Base-by-base conservation (phyloP, 2,329 filamentous ascomycete species). In the Pseudogymnoascus sp. region DNA sequence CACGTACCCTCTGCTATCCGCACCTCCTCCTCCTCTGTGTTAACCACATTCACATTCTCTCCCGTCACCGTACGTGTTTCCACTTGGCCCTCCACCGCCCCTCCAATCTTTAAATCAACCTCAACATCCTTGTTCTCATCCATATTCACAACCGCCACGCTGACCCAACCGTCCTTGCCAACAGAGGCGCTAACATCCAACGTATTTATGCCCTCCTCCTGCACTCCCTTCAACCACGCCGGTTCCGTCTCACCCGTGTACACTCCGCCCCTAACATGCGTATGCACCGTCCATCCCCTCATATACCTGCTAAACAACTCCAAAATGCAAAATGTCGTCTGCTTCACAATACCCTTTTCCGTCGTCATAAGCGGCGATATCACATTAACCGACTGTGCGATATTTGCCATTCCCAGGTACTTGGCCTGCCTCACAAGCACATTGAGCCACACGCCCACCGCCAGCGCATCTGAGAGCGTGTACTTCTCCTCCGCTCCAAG, bases 101-200 rank as follows among this genome's bases (percentile, higher is more conserved):
- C 48, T 55, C 48, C 48, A 17, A 55, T 55, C 41, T 81, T 78
- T n/a, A 91, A 67, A 44, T 81, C 77, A 0, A 83, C 83, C 64
- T 82, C 78, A 61, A 87, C 85, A 62, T 80, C 82, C 65, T 81
- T 78, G 7, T 80, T 79, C 65, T 88, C 84, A 64, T 81, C 79
- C 31, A 91, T 81, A 71, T 94, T 94, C 13, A 91, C 88, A 0
- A 92, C 89, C 2, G 83, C 88, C 65, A 93, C 68, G 65, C 79
- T 88, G 1, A 88, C 78, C 60, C 77, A 81, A 0, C 88, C 88
- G 27, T 79, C 84, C 36, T 77, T 79, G 51, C 80, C 78, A 4
- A 87, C 67, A 1, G 80, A 77, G 2, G 86, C 87, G 65, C 85
- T 87, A 27, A 87, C 85, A 70, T 90, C 88, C 62, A 91, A 72